These are phyloP conservation scores for Metarhizium guizhouense DNA, from an alignment of 2,329 filamentous ascomycete species.

Conservation along the genomic window DNA sequence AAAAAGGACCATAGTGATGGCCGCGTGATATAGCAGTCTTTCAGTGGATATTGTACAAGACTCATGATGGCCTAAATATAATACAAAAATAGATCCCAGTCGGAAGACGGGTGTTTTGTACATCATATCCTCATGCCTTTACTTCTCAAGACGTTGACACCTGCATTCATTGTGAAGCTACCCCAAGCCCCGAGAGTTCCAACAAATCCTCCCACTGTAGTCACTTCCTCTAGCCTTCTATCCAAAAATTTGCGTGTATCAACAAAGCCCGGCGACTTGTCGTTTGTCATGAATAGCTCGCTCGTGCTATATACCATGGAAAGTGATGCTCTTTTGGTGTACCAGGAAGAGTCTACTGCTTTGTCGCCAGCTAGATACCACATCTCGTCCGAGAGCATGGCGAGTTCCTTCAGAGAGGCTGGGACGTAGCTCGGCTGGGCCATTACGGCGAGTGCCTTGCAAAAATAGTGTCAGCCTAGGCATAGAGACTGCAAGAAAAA, in stretches of 20 bases:
- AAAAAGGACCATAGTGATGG: background rate
- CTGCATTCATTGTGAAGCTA: conserved; percentile 70
- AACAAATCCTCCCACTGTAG: conserved; percentile 51
- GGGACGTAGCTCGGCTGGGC: conserved; percentile 73
- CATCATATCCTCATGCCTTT: conserved; percentile 72
- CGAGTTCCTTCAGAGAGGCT: conserved; percentile 68
- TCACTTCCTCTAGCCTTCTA: conserved; percentile 62
- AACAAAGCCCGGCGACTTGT: conserved; percentile 60
- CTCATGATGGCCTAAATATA: background rate
- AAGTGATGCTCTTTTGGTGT: conserved; percentile 52
- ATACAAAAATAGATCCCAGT: background rate
- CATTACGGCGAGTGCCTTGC: conserved; percentile 86
- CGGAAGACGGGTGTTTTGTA: background rate
- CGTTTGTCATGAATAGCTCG: conserved; percentile 92
- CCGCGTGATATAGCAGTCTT: background rate
- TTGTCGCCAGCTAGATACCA: conserved; percentile 77
- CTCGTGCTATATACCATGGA: conserved; percentile 57
- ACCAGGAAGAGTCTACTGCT: conserved; percentile 81
- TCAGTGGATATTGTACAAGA: background rate
- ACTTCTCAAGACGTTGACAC: conserved; percentile 76
- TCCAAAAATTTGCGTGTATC: conserved; percentile 77
- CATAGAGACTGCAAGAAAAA: background rate
- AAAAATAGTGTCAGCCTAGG: background rate
- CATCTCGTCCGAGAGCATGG: conserved; percentile 82
- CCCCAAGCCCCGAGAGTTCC: conserved; percentile 64